Base-by-base conservation (phyloP, 192 early-diverging fungal genomes). In the Phlyctochytrium arcticum region DNA sequence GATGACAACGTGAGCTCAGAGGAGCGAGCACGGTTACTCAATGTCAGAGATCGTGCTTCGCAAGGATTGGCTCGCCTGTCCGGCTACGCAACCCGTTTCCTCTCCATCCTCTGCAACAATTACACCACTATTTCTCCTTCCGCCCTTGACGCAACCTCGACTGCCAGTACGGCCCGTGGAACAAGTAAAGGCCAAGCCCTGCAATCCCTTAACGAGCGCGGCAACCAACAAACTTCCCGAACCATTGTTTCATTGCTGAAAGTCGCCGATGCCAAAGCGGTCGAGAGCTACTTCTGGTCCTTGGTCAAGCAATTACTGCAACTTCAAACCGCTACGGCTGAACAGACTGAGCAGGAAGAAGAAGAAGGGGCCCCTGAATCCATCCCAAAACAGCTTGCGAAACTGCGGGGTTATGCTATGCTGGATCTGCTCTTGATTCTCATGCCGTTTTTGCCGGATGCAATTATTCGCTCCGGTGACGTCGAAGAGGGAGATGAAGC, bases 361-460 rank as follows among this genome's bases (percentile, higher is more conserved):
- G 57, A 89, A 87, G 39, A 75, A 79, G 64, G 74, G 81, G 70
- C 73, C 87, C 12, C 79, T 77, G 58, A 79, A 84, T 68, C 80
- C 80, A 23, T 72, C 85, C 48, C 80, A 79, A 54, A 74, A 66
- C 53, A 79, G 79, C 49, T 83, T 61, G 58, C 75, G 79, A 33
- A 85, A 35, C 86, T 89, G n/a, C 82, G 81, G 36, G 85, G 89
- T 5, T 85, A 94, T 58, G 89, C 90, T n/a, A 90, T 95, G 78
- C 72, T 95, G 64, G 94, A 98, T 68, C 80, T 98, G 66, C 80
- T 86, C 5, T 80, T 89, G 36, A 82, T 98, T 37, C 82, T 91
- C 58, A 61, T 80, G 8, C 79, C 87, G 32, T 87, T 84, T 56
- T 71, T 86, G 27, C 74, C 78, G 15, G 75, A 78, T 37, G 70